Conservation (phyloP, 306 rosid genomes). For the Acacia acuminata region DNA sequence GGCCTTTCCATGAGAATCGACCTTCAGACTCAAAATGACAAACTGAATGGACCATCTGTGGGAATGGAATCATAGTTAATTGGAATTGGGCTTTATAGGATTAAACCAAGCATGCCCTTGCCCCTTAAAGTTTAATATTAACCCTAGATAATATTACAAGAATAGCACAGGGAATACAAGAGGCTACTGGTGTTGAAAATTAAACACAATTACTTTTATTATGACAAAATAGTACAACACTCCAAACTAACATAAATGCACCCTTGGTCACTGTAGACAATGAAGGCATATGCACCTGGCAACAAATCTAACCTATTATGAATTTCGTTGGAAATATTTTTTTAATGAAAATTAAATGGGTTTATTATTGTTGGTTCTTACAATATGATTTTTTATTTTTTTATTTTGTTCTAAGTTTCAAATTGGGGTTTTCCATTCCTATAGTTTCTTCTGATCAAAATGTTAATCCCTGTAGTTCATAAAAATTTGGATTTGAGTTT, state of each 20-base stretch:
- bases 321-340: background rate
- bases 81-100: background rate
- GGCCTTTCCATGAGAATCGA: background rate
- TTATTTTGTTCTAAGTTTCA: no score
- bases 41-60: background rate
- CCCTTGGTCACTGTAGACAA: background rate
- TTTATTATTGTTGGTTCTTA: no score
- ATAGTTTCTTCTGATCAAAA: no score
- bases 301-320: background rate
- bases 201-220: background rate
- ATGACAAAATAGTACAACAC: background rate
- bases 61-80: background rate
- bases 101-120: background rate
- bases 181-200: background rate
- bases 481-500: no score
- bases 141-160: background rate
- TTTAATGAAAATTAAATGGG: background rate
- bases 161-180: background rate
- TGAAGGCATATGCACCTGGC: background rate
- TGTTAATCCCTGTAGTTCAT: no score
- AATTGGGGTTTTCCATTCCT: no score
- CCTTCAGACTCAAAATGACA: background rate
- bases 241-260: background rate
- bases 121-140: background rate
- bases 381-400: no score